Evolutionary conservation across 768 basidiomycete species (phyloP), one percentile per base, ranked within the genome.

Genomic region (Arthromyces matolae): DNA sequence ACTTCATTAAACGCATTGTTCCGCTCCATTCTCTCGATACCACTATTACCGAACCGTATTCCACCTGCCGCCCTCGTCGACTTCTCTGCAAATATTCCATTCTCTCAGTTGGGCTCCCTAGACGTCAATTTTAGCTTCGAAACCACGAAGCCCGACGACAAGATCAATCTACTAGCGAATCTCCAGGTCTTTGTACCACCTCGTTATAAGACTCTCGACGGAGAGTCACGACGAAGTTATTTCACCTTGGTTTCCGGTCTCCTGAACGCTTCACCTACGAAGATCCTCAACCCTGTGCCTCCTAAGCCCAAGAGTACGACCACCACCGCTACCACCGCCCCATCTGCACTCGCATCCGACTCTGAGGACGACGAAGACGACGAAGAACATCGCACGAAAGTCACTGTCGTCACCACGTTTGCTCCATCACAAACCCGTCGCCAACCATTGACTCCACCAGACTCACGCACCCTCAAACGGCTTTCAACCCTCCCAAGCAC

Each of bases 31-130:
- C 71, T 95, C 48, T 76, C 84, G 1, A 71, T 94, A 35, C 86
- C 89, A 0, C 68, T 91, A 0, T 75, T 97, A 0, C 91, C 90
- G 1, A 86, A 89, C 63, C 85, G 81, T 7, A 70, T 87, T 37
- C 86, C 80, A 28, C 70, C 83, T 18, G 63, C 68, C 0, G 75
- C 80, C 18, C 75, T 95, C 28, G 80, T 81, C 3, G 65, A 75
- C 20, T 70, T 97, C 32, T 81, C 86, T 12, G 71, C 80, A 13
- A 70, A 73, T 8, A 70, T 94, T 9, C 89, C 91, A 1, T 70
- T 77, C 37, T 41, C 62, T 0, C 49, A 64, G 27, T 64, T 79
- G 14, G 61, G 64, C 35, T 52, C 57, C 3, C 32, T 73, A 13
- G 53, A 63, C 3, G 41, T 37, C 27, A 51, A 48, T 37, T 22